Base-by-base conservation (phyloP, 345 rosid species). In the Hibiscus mutabilis region DNA sequence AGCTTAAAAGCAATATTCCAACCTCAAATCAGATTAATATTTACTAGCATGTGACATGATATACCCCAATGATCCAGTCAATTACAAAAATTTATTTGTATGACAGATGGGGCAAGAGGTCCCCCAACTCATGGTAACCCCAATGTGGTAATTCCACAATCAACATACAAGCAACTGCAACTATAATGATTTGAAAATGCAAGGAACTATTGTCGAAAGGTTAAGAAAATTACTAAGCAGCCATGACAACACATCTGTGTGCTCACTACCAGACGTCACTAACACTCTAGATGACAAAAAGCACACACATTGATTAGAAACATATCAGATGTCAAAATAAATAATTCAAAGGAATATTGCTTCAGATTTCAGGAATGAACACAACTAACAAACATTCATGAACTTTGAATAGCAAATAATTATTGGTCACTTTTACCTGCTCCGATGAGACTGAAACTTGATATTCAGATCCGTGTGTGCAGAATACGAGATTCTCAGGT, bases 391-490 rank as follows among this genome's bases (percentile, higher is more conserved):
- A 56, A 53, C 66, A 74, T 37, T 49, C n/a, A 42, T 60, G 33
- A 40, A 46, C 55, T 24, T 66, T 4, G 3, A 15, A 25, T 3
- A 15, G 33, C 18, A 66, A 46, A 66, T 24, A 66, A 7, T 18
- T 14, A 44, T 18, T 67, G 9, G 66, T 57, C 64, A 69, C 29
- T 49, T 44, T 78, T 84, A 95, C 97, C 97, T 92, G 97, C 99
- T 95, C 37, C 99, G 84, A 79, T 92, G 92, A 79, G 99, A 95
- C 81, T 92, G 99, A 81, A 95, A 95, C 87, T 95, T 95, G 82
- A 95, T 95, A 75, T 92, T 95, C 75, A 92, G 85, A 86, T 95
- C 97, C 27, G 93, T 90, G 69, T 95, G 97, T 12, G 99, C 99
- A 60, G 99, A 92, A 79, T 95, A 95, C 5, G 99, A 91, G 76